Base-by-base conservation (phyloP, 2,329 filamentous ascomycete genomes). In the Gremmenia infestans region DNA sequence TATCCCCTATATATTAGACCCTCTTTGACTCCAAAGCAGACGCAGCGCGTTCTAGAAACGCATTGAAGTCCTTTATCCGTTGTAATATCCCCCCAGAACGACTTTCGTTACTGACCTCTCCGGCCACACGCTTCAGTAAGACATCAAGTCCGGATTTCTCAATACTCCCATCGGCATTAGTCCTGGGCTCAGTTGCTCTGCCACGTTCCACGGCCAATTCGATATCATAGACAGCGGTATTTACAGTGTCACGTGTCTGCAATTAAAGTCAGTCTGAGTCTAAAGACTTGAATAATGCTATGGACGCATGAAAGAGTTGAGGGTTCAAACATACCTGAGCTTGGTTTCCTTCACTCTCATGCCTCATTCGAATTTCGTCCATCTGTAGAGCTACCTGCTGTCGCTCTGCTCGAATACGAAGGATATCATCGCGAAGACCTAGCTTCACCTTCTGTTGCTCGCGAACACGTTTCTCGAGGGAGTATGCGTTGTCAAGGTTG, bases 331-430 rank as follows among this genome's bases (percentile, higher is more conserved):
- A 60, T 69, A 82, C 82, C 69, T 79, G 71, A 53, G 78, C 75
- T 55, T 78, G 73, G 58, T 75, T 76, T 51, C 73, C 79, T 28
- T 81, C 78, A 2, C 72, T 75, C 58, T 86, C 82, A 55, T 87
- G 82, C 62, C 77, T 79, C 37, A 77, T 76, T 46, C 84, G 75
- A n/a, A 86, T 73, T 7, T 81, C 81, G 60, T 87, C 84, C 76
- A 84, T 85, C 43, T 77, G 78, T 17, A 87, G 69, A 5, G 79
- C 81, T 7, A 87, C 78, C 60, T 86, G 78, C 63, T 86, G 82
- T 52, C 82, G 74, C 70, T 87, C 83, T 22, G 75, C 73, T 47
- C 81, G 77, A 55, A 86, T 74, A 1, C 76, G 75, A 28, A 86
- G 66, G n/a, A 87, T 82, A 35, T 85, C 81, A 12, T 83, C 78